These are phyloP conservation scores for Neurospora sp. DNA, from an alignment of 495 filamentous ascomycete species.

Conservation along the genomic window DNA sequence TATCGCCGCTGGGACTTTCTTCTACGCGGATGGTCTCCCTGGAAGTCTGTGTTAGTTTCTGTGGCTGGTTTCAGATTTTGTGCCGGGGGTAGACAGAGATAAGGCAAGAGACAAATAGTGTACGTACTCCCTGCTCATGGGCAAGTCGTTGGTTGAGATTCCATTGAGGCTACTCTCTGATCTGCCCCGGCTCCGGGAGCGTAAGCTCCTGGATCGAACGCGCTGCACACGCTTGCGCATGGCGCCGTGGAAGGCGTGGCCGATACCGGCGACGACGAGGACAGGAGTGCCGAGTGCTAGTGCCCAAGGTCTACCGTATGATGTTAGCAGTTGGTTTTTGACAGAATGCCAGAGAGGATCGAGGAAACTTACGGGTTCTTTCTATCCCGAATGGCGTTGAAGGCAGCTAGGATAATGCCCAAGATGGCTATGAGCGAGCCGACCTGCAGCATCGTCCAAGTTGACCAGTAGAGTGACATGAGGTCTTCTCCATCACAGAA, in stretches of 20 bases:
- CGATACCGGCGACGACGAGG: slow-evolving; percentile 35
- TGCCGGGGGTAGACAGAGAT: not conserved
- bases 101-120: not conserved
- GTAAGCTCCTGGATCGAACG: slow-evolving; percentile 10
- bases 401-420: slow-evolving; percentile 32
- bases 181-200: slow-evolving; percentile 3
- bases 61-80: not conserved
- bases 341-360: not conserved
- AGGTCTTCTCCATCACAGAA: slow-evolving; percentile 42
- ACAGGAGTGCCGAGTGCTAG: slow-evolving; percentile 40
- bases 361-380: slow-evolving; percentile 28
- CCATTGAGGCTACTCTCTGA: slow-evolving; percentile 7
- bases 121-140: slow-evolving; percentile 25
- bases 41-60: not conserved
- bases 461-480: slow-evolving; percentile 39
- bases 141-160: slow-evolving; percentile 6
- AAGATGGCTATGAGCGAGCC: slow-evolving; percentile 40
- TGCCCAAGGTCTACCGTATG: slow-evolving; percentile 28
- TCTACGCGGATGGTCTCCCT: slow-evolving; percentile 20
- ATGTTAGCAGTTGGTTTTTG: not conserved
- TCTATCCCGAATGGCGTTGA: slow-evolving; percentile 26
- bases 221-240: slow-evolving; percentile 19
- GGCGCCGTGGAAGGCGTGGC: slow-evolving; percentile 28
- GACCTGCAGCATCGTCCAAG: slow-evolving; percentile 37
- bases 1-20: slow-evolving; percentile 11